phyloP scores from a whole-genome alignment of 176 grass and related monocot species.

The Zoysia pacifica region DNA sequence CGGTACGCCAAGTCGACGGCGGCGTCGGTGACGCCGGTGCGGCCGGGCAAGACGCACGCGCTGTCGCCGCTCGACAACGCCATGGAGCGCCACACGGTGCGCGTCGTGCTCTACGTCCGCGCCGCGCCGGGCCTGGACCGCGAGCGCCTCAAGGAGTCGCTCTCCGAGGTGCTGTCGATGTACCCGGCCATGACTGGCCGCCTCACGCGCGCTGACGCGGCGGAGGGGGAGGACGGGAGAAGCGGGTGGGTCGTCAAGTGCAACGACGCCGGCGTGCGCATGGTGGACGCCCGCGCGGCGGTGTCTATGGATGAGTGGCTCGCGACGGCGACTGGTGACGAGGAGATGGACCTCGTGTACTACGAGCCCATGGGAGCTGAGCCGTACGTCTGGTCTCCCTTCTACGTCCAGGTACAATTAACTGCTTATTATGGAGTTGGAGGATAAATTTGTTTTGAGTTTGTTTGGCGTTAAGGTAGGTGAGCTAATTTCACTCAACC shows the following conservation, averaged over 20 bases:
- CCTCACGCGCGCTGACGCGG: conserved; percentile 32
- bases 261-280: conserved; percentile 87
- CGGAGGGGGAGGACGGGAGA: background rate
- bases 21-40: conserved; percentile 59
- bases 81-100: conserved; percentile 67
- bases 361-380: conserved; percentile 62
- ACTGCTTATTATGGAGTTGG: too few species aligned
- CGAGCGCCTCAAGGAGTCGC: conserved; percentile 67
- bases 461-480: background rate
- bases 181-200: conserved; percentile 81
- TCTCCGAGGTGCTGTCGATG: conserved; percentile 76
- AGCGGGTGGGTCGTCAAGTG: conserved; percentile 70
- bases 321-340: conserved; percentile 53
- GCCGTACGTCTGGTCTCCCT: conserved; percentile 80
- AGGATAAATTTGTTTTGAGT: too few species aligned
- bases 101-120: conserved; percentile 65
- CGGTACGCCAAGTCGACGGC: conserved; percentile 74
- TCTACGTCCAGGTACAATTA: conserved; percentile 68
- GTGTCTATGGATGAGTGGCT: conserved; percentile 75
- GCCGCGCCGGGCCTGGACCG: conserved; percentile 44
- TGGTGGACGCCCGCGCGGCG: conserved; percentile 58
- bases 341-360: conserved; percentile 75
- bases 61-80: conserved; percentile 64
- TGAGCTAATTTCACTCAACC: background rate
- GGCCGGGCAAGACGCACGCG: conserved; percentile 65